These are phyloP conservation scores for Candida boidinii DNA, from an alignment of 805 yeast genomes.

Conservation along the genomic window DNA sequence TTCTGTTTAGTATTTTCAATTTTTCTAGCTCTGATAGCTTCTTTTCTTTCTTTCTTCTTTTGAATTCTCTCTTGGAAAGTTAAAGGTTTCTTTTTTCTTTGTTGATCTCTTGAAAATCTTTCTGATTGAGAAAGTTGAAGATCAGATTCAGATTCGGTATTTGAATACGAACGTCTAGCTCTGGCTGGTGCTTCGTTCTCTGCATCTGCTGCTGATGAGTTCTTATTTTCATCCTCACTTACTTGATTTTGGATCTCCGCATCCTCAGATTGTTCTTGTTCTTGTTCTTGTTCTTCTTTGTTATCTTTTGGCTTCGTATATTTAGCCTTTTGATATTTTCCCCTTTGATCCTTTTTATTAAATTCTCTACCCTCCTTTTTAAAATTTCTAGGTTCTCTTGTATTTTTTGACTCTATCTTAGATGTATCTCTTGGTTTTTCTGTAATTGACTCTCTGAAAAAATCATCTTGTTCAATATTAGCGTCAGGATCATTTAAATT, in stretches of 20 bases:
- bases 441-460: no score
- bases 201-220: no score
- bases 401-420: conserved; percentile 2
- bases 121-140: no score
- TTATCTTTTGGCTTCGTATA: conserved; percentile 8
- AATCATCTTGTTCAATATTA: conserved; percentile 11
- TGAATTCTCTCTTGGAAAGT: conserved; percentile 37
- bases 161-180: no score
- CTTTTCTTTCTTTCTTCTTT: conserved; percentile 37
- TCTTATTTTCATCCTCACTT: no score
- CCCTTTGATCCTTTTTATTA: no score
- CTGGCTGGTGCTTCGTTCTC: conserved; percentile 1
- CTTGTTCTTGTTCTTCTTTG: conserved; percentile 1
- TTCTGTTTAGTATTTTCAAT: conserved; percentile 29
- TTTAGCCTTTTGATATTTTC: no score
- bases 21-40: conserved; percentile 30
- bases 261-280: conserved; percentile 4
- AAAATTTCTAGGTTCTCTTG: conserved; percentile 4
- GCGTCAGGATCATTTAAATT: conserved; percentile 52
- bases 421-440: conserved; percentile 4
- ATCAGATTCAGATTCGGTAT: no score
- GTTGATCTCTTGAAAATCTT: no score
- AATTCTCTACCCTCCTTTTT: no score
- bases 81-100: conserved; percentile 25
- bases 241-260: no score